phyloP scores from a whole-genome alignment of 306 rosid species.

The Trifolium fragiferum region DNA sequence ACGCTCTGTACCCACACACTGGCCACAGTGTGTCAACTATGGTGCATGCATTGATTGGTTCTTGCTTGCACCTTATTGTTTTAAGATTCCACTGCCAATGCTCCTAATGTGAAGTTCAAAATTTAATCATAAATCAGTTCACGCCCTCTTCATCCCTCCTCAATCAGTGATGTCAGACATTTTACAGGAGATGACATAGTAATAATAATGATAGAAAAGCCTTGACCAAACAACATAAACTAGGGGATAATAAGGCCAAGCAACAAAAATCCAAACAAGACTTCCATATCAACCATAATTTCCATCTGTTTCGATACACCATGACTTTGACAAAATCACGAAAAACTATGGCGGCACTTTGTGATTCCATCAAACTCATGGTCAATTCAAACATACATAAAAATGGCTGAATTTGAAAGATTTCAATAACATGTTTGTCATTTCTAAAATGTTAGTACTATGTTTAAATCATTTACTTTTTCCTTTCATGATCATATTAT shows the following conservation, averaged over 20 bases:
- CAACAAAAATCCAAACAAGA: background rate
- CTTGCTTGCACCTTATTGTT: background rate
- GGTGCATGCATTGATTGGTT: conserved; percentile 2
- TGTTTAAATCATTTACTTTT: background rate
- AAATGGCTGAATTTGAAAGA: background rate
- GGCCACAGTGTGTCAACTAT: conserved; percentile 10
- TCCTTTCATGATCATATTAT: background rate
- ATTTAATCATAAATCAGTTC: conserved; percentile 20
- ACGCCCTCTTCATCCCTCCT: conserved; percentile 17
- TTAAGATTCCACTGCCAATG: conserved; percentile 25
- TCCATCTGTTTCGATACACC: background rate
- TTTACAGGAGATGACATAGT: conserved; percentile 2
- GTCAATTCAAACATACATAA: background rate
- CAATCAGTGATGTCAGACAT: conserved; percentile 24
- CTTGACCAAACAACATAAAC: conserved; percentile 4
- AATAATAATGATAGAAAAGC: background rate
- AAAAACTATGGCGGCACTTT: too few species aligned
- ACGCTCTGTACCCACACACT: background rate
- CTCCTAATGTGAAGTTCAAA: conserved; percentile 25
- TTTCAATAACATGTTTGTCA: background rate
- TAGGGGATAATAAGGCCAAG: background rate
- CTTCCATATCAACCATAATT: conserved; percentile 12
- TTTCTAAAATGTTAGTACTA: background rate
- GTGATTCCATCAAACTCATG: background rate
- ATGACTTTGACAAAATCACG: background rate